These are phyloP conservation scores for Euphorbia neoarborescens DNA, from an alignment of 441 rosid species.

Conservation along the genomic window DNA sequence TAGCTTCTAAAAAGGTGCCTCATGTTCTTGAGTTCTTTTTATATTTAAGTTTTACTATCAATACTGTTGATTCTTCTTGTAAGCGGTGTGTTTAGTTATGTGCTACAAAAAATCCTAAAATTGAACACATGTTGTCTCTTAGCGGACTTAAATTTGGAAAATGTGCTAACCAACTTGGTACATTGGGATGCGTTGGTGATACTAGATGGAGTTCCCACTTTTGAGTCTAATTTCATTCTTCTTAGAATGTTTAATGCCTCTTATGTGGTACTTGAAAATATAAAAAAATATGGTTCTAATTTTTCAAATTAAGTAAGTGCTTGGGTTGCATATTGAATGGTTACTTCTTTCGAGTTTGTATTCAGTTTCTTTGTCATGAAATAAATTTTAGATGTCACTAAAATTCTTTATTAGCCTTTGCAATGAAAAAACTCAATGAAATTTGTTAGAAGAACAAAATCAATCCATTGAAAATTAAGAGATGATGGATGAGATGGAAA, in stretches of 20 bases:
- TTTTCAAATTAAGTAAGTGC: neutral
- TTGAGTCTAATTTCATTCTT: neutral
- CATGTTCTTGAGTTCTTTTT: neutral
- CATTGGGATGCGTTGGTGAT: neutral
- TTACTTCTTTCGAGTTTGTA: neutral
- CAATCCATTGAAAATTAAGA: neutral
- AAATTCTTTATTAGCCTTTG: neutral
- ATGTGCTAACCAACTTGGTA: neutral
- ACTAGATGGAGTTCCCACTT: conserved; percentile 15
- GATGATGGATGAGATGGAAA: neutral
- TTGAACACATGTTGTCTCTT: neutral
- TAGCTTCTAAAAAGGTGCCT: neutral
- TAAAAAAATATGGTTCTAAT: neutral
- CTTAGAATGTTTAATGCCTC: neutral
- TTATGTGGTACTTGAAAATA: neutral
- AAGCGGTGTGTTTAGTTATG: neutral
- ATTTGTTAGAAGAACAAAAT: neutral
- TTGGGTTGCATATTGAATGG: neutral
- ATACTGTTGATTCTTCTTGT: neutral
- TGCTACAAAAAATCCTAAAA: neutral
- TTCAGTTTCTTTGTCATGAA: neutral
- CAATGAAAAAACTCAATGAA: neutral
- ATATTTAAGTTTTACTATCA: neutral
- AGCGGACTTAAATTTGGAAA: neutral
- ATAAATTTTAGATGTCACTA: neutral